Base-by-base conservation (phyloP, 257 asterid genomes). In the Jacaranda copaia region DNA sequence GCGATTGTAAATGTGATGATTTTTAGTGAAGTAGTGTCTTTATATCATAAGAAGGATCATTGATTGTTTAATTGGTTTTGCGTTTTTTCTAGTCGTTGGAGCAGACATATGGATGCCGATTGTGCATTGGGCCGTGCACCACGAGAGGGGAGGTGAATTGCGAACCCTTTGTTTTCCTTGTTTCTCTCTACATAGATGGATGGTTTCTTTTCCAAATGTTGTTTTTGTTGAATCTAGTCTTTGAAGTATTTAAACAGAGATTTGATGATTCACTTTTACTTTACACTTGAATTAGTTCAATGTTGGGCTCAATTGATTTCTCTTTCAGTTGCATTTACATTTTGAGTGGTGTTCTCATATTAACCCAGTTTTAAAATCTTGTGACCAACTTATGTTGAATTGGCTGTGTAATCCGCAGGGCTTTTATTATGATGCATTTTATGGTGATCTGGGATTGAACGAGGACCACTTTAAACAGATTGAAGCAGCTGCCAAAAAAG, bases 71-170 rank as follows among this genome's bases (percentile, higher is more conserved):
- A 42, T 72, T 69, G 77, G 32, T 65, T 58, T 15, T 46, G 55
- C 16, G 66, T 43, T 63, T 57, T 25, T 52, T 71, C 64, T 68
- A 94, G 98, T 84, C 97, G 3, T 61, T 94, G 85, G 98, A 94
- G 89, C 94, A 87, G 87, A 81, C 96, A n/a, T 94, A 90, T 84
- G 98, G 97, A 12, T 94, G 98, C 79, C 85, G 75, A 80, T 77
- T 94, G 81, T 94, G 98, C 83, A 92, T 94, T 53, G 97, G 98
- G 51, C 98, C 98, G 13, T 94, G 98, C 79, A 92, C 97, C 60
- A 92, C 96, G 12, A 87, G 97, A 85, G 97, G 97, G 52, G 98
- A 94, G 97, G 98, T 94, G 79, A 79, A 35, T 9, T 42, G 69
- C 35, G 43, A 35, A 53, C 53, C 52, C 45, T 69, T 67, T 15